Base-by-base conservation (phyloP, 2,329 filamentous ascomycete genomes). In the Calonectria montana region DNA sequence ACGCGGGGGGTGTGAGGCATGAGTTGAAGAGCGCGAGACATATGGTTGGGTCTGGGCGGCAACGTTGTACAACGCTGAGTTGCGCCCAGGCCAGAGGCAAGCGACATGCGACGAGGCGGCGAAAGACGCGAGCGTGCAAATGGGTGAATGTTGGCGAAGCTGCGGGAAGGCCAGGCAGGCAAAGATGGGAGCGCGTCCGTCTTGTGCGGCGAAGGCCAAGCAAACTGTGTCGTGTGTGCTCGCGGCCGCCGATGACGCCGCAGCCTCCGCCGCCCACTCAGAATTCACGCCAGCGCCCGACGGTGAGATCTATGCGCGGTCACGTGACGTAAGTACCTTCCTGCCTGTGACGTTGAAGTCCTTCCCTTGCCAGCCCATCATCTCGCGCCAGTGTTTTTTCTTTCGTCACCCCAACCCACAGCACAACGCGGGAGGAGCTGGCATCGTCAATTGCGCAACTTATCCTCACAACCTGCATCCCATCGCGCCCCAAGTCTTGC, bases 331-430 rank as follows among this genome's bases (percentile, higher is more conserved):
- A 82, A 83, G 61, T 9, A 35, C 25, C 74, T 73, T 71, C 75
- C 72, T 76, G 81, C 75, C 72, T 76, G 82, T 83, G 82, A 83
- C 82, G 82, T 83, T 81, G 77, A 80, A 80, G 76, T 77, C 75
- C 75, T 80, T 80, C 77, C 80, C 76, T 74, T 75, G 72, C 74
- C 77, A 77, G 75, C 78, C 80, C 75, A 79, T 79, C 78, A 78
- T 81, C 76, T 79, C 74, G 70, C 75, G 78, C 77, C 77, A 76
- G 77, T 78, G 77, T 82, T 83, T 82, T 81, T 80, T 79, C 80
- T 79, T 76, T 79, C 79, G 75, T 82, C 79, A 80, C 79, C 76
- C 80, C 79, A 81, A 81, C 79, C 73, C 78, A 73, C 75, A 80
- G 74, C 80, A 82, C 75, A 79, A 81, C 77, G 79, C 79, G 79